Conservation (phyloP, 116 monocot species). For the Papilionanthe hybrid region DNA sequence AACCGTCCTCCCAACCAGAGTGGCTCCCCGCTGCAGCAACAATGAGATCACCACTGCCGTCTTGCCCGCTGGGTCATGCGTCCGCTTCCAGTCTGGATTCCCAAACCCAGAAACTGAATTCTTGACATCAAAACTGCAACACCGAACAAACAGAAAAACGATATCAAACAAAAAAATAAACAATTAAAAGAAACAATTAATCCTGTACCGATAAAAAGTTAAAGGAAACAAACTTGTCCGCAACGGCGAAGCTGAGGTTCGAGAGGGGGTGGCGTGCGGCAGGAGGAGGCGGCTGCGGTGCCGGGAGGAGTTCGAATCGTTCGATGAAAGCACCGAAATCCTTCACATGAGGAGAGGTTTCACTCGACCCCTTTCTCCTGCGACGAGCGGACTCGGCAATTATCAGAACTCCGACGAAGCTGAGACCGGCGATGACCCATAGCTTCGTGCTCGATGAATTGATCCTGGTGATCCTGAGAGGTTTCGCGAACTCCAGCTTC, state of each 20-base stretch:
- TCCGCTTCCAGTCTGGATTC: slow-evolving; percentile 78
- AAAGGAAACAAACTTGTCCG: slow-evolving; percentile 53
- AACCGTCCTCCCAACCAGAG: slow-evolving; percentile 78
- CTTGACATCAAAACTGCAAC: slow-evolving; percentile 77
- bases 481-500: slow-evolving; percentile 34
- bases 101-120: slow-evolving; percentile 79
- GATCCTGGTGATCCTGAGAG: slow-evolving; percentile 15
- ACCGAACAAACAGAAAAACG: neutral
- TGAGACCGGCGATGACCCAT: slow-evolving; percentile 68
- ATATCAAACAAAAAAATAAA: neutral
- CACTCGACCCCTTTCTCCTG: slow-evolving; percentile 15
- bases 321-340: slow-evolving; percentile 88
- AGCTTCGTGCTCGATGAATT: slow-evolving; percentile 40
- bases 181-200: neutral
- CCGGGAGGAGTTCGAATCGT: slow-evolving; percentile 61
- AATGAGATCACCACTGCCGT: slow-evolving; percentile 48
- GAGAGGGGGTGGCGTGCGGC: slow-evolving; percentile 69
- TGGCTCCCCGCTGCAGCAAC: slow-evolving; percentile 64
- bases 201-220: neutral
- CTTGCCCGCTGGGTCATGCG: slow-evolving; percentile 55
- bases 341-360: neutral
- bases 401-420: slow-evolving; percentile 60
- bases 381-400: slow-evolving; percentile 52
- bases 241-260: slow-evolving; percentile 77
- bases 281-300: slow-evolving; percentile 82